These are phyloP conservation scores for Adansonia grandidieri DNA, from an alignment of 441 rosid genomes.

Conservation along the genomic window DNA sequence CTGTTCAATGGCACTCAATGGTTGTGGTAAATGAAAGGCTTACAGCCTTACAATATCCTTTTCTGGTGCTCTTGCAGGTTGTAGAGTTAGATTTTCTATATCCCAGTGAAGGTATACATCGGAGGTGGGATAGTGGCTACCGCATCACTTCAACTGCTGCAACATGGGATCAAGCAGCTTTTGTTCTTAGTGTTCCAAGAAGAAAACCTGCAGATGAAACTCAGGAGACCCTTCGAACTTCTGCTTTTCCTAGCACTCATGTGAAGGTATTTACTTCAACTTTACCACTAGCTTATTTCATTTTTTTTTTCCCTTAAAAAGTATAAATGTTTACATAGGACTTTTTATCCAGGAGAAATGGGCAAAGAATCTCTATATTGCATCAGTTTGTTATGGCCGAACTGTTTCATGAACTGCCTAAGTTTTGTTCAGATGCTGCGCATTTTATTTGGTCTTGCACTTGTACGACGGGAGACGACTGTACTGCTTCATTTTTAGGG, in stretches of 20 bases:
- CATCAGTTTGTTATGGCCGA: constrained; percentile 64
- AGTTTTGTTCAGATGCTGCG: constrained; percentile 40
- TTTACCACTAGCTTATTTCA: constrained; percentile 15
- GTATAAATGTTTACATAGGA: neutral
- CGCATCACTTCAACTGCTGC: constrained; percentile 93
- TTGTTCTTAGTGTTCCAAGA: constrained; percentile 88
- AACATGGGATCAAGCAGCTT: constrained; percentile 91
- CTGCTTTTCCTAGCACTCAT: constrained; percentile 91
- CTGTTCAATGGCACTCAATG: constrained; percentile 15
- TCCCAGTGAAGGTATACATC: constrained; percentile 96
- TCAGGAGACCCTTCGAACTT: constrained; percentile 92
- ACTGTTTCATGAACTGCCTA: constrained; percentile 57
- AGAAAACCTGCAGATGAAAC: constrained; percentile 83
- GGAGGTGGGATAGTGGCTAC: constrained; percentile 90
- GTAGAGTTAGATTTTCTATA: constrained; percentile 92
- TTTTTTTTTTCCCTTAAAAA: neutral
- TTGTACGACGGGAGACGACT: constrained; percentile 29
- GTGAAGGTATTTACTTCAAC: constrained; percentile 63
- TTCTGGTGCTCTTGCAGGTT: constrained; percentile 51
- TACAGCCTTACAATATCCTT: neutral
- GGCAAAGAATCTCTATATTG: constrained; percentile 74
- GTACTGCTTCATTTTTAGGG: constrained; percentile 34
- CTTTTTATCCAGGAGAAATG: constrained; percentile 65
- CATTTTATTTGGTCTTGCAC: constrained; percentile 27
- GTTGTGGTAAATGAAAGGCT: constrained; percentile 4